Evolutionary conservation across 2,329 filamentous ascomycete genomes (phyloP).

Genomic region (Metarhizium album): DNA sequence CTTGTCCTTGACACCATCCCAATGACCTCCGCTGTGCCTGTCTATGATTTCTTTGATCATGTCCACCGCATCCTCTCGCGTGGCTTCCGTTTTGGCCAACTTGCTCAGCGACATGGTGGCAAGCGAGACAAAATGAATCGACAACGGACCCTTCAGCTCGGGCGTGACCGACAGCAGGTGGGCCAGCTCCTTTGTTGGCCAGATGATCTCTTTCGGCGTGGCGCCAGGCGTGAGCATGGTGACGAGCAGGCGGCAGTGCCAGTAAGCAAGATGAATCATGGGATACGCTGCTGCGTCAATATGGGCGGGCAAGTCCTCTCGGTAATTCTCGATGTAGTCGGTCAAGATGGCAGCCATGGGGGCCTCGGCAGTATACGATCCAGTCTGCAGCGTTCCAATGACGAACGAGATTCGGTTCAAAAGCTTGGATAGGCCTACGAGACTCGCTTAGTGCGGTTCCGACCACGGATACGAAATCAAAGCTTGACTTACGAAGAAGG

Average conservation of each 20-base stretch:
- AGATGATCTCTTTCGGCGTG: conserved; percentile 46
- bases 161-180: conserved; percentile 45
- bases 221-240: conserved; percentile 48
- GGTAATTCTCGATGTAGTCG: conserved; percentile 47
- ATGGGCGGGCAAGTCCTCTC: conserved; percentile 49
- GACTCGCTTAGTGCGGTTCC: not conserved
- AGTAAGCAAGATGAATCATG: conserved; percentile 56
- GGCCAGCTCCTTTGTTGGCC: conserved; percentile 47
- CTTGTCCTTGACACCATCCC: conserved; percentile 45
- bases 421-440: conserved; percentile 43
- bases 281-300: conserved; percentile 42
- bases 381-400: conserved; percentile 25
- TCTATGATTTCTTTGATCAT: conserved; percentile 47
- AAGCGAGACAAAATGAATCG: conserved; percentile 55
- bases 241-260: conserved; percentile 56
- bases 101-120: conserved; percentile 50
- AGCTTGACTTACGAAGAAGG: conserved; percentile 44
- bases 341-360: conserved; percentile 23
- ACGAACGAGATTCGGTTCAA: conserved; percentile 31
- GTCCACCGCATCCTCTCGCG: conserved; percentile 44
- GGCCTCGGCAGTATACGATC: conserved; percentile 22
- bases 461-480: not conserved
- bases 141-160: conserved; percentile 49
- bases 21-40: conserved; percentile 37
- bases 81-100: conserved; percentile 42